Percentiles rank a stretch among this genome's conserved stretches.
phyloP scores from a whole-genome alignment of 805 yeast genomes.

The Suhomyces sp. region DNA sequence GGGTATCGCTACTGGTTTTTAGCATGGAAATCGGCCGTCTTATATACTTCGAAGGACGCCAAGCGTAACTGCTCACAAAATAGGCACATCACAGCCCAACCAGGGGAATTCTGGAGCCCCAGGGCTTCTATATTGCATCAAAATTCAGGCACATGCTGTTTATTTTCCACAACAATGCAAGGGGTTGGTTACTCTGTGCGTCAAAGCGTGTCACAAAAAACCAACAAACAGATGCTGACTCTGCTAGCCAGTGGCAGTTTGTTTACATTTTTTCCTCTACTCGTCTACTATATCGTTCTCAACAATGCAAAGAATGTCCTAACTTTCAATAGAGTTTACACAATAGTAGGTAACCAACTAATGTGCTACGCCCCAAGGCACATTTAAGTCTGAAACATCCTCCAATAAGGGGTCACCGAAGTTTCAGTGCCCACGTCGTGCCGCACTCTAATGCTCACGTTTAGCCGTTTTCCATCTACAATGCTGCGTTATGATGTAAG shows the following conservation, averaged over 20 bases:
- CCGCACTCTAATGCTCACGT: too few species aligned
- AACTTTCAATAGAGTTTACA: background rate
- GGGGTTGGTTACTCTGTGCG: background rate
- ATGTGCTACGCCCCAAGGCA: background rate
- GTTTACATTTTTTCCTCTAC: background rate
- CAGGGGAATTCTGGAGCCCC: background rate
- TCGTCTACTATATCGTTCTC: background rate
- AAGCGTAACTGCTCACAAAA: background rate
- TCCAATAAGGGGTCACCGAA: background rate
- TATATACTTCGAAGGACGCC: background rate
- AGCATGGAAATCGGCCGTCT: background rate
- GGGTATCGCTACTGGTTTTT: background rate
- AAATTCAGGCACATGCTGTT: constrained; percentile 3
- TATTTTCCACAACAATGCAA: constrained; percentile 4
- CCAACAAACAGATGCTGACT: background rate
- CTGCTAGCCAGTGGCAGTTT: background rate
- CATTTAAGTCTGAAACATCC: background rate
- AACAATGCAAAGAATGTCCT: background rate
- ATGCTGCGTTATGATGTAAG: background rate
- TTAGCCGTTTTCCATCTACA: background rate
- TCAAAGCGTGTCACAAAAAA: background rate
- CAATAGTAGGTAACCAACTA: background rate
- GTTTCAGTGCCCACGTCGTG: background rate
- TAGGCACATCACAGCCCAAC: background rate
- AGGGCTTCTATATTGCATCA: constrained; percentile 1